Evolutionary conservation across 345 rosid genomes (phyloP), one percentile per base, ranked within the genome.

Genomic region (Limnanthes douglasii): DNA sequence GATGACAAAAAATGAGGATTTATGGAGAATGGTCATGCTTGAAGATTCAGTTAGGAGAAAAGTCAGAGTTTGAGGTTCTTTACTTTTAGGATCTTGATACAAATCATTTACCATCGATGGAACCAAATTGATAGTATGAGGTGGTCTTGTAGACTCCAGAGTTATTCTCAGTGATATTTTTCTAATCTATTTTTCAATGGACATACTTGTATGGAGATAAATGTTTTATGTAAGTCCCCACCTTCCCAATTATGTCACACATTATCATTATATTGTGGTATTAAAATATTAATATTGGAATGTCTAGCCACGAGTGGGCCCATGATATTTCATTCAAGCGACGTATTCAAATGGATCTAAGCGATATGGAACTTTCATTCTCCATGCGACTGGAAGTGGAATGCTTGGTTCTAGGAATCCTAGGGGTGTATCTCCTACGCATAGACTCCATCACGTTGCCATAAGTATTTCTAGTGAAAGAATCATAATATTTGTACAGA

Each of bases 401-500:
- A 78, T 78, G 92, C 92, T 80, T 21, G 92, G 84, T 37, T 76
- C 80, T 15, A 84, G 92, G 42, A 78, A 78, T 34, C 92, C 84
- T 0, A 70, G 68, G 8, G 92, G 92, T 2, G 34, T 71, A 34
- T 74, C 84, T 27, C 92, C 92, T 18, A 83, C 84, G 21, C 92
- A 83, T 2, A 73, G 92, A 34, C 84, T 78, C 15, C 84, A 78
- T 45, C 92, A 78, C 39, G 92, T 78, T 25, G 92, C 92, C 2
- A 69, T 78, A 47, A 71, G 53, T 61, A 74, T 78, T 16, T 77
- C 92, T 0, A 69, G 92, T 21, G 92, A 84, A 21, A 70, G 92
- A 60, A 61, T 78, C 37, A 56, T 78, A 20, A 64, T 78, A 36
- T 78, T 78, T 45, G 92, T 83, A 9, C 84, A 84, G 28, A 73